phyloP scores from a whole-genome alignment of 2,329 filamentous ascomycete genomes.

The Stachybotrys chartarum region DNA sequence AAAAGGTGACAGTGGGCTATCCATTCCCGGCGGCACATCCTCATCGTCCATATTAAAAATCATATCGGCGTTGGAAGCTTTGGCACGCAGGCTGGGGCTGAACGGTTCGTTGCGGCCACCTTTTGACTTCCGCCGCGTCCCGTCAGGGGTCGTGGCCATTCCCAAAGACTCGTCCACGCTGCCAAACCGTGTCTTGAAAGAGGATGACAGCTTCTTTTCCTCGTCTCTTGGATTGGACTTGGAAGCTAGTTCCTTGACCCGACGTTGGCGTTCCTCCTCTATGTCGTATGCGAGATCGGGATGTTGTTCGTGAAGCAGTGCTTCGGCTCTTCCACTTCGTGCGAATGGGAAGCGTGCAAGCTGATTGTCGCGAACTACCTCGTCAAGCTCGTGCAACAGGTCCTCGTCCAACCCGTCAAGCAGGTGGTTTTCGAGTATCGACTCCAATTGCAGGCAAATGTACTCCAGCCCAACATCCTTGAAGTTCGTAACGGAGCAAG shows the following conservation, averaged over 20 bases:
- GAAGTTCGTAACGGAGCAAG: conserved; percentile 76
- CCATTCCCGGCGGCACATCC: conserved; percentile 21
- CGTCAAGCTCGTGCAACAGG: conserved; percentile 72
- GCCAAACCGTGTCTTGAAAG: conserved; percentile 52
- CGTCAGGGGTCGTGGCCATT: conserved; percentile 34
- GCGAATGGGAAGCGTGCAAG: conserved; percentile 68
- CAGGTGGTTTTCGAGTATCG: conserved; percentile 83
- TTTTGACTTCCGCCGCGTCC: conserved; percentile 38
- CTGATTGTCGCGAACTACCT: conserved; percentile 76
- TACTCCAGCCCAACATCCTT: conserved; percentile 87
- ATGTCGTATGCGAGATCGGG: conserved; percentile 58
- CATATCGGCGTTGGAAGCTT: conserved; percentile 63
- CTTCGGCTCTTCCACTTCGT: conserved; percentile 65
- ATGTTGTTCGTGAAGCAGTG: conserved; percentile 56
- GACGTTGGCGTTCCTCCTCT: conserved; percentile 59
- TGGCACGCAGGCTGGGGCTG: conserved; percentile 62
- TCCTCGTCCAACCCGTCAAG: conserved; percentile 82
- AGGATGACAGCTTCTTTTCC: conserved; percentile 54
- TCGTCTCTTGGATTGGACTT: conserved; percentile 56
- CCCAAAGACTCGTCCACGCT: conserved; percentile 56
- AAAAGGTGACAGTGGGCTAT: conserved; percentile 19
- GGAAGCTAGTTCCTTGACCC: conserved; percentile 71
- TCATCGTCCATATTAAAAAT: conserved; percentile 96
- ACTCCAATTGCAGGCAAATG: conserved; percentile 83
- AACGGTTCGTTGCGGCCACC: conserved; percentile 44